These are phyloP conservation scores for Tilletia setariae DNA, from an alignment of 1,284 basidiomycete species.

Conservation along the genomic window DNA sequence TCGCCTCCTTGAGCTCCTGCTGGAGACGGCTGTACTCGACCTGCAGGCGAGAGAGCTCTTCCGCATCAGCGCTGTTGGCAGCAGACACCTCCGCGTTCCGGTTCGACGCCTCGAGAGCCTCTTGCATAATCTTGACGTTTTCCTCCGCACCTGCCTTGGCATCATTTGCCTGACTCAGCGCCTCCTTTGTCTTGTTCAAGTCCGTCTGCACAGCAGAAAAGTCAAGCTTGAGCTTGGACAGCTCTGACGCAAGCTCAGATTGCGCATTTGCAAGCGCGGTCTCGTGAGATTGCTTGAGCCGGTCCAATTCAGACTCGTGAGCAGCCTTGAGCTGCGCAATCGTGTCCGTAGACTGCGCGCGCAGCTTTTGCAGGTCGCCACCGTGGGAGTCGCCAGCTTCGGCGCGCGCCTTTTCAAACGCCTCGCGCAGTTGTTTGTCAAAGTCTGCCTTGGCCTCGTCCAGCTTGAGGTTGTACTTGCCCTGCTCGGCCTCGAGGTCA, in stretches of 20 bases:
- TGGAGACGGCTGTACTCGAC: constrained; percentile 26
- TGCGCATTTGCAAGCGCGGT: constrained; percentile 24
- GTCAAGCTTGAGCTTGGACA: constrained; percentile 32
- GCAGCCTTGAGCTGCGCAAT: constrained; percentile 31
- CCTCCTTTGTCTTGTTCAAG: constrained; percentile 31
- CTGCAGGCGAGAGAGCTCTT: constrained; percentile 25
- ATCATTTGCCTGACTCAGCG: constrained; percentile 20
- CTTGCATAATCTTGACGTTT: constrained; percentile 24
- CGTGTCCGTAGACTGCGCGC: constrained; percentile 29
- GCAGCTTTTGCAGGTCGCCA: constrained; percentile 30
- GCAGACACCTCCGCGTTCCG: constrained; percentile 24
- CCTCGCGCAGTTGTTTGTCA: constrained; percentile 33
- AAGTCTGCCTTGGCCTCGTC: constrained; percentile 35
- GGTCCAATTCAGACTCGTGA: constrained; percentile 33
- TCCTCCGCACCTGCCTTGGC: constrained; percentile 19
- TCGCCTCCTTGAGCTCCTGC: constrained; percentile 29
- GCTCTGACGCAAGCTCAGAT: constrained; percentile 23
- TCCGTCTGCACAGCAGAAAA: constrained; percentile 30
- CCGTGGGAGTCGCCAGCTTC: constrained; percentile 36
- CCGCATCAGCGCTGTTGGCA: constrained; percentile 19
- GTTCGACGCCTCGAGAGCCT: constrained; percentile 28
- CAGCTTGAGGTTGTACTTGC: constrained; percentile 29
- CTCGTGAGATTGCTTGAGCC: constrained; percentile 24
- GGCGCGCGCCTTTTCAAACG: constrained; percentile 34
- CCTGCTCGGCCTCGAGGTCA: constrained; percentile 28